Base-by-base conservation (phyloP, 2,329 filamentous ascomycete genomes). In the Cladophialophora bantiana region DNA sequence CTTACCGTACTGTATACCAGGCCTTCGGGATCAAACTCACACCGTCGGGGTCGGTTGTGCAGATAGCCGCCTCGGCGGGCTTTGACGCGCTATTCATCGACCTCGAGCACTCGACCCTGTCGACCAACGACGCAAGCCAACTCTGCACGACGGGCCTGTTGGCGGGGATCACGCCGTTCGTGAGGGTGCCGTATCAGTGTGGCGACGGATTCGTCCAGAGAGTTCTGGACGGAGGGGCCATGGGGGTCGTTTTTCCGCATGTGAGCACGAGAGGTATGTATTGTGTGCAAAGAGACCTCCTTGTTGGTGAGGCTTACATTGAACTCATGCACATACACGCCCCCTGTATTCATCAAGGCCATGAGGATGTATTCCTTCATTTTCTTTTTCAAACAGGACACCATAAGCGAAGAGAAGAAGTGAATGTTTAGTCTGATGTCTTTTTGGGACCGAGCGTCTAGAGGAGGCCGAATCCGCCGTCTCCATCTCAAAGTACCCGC, bases 21-120 rank as follows among this genome's bases (percentile, higher is more conserved):
- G 70, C 66, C 3, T 67, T 74, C 32, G 72, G 73, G 36, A 75
- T 80, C 62, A 74, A 74, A 48, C 62, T 78, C 5, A 65, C 74
- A 0, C 66, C 75, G 0, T 75, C 72, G 18, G 59, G 72, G 0
- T 68, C 74, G 18, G 70, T 79, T 3, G 75, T 78, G 10, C 72
- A 76, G 26, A 65, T 79, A 5, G 78, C 78, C 10, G 74, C 75
- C 63, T 73, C 74, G 31, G 75, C 74, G 2, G 77, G 77, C 20
- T 79, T 75, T 59, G 75, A 80, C 58, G 68, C 75, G 6, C 68
- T 81, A 0, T 80, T 80, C 69, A 79, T 81, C 64, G 79, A 81
- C 40, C 71, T 80, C 6, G 78, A 80, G 67, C 78, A 80, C 54
- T 75, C 76, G 4, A 71, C 70, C 2, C 67, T 80, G 3, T 76